A percentile compares a stretch with the other conserved stretches of the same genome.
Evolutionary conservation across 352 stramenopile species (phyloP).

Genomic region (Thalassiosira mediterranea): DNA sequence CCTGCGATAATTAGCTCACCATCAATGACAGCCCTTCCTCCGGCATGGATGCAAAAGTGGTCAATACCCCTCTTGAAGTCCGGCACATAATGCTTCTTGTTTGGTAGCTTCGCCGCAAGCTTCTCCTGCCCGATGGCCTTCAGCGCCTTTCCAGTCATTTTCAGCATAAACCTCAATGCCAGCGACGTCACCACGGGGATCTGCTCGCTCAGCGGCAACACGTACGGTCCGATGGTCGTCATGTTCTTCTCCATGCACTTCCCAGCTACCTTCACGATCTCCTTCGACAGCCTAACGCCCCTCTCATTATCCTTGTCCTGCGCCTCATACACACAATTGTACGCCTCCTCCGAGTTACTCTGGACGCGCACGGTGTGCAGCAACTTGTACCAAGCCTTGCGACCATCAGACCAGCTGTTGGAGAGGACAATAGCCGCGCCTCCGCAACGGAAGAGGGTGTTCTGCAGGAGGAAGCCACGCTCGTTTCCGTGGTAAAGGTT

Average conservation of each 20-base stretch:
- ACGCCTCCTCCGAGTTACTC: slow-evolving; percentile 79
- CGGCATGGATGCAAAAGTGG: slow-evolving; percentile 90
- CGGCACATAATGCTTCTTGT: slow-evolving; percentile 84
- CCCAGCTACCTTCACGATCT: slow-evolving; percentile 89
- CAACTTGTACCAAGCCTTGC: slow-evolving; percentile 88
- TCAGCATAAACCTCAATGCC: slow-evolving; percentile 63
- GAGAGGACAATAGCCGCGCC: slow-evolving; percentile 86
- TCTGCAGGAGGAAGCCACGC: slow-evolving; percentile 86
- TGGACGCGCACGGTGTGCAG: slow-evolving; percentile 87
- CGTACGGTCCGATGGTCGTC: slow-evolving; percentile 85
- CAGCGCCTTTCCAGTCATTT: slow-evolving; percentile 65
- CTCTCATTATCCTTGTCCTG: slow-evolving; percentile 81
- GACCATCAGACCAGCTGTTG: slow-evolving; percentile 87
- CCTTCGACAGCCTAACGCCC: slow-evolving; percentile 86
- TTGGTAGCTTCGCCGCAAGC: slow-evolving; percentile 60
- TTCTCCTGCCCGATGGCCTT: slow-evolving; percentile 53
- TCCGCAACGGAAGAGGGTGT: slow-evolving; percentile 89
- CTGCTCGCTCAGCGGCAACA: slow-evolving; percentile 87
- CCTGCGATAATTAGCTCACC: no score
- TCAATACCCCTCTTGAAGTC: slow-evolving; percentile 90
- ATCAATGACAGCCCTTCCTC: slow-evolving; percentile 86
- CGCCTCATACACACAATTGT: slow-evolving; percentile 86
- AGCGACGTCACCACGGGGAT: slow-evolving; percentile 77
- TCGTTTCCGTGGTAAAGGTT: slow-evolving; percentile 90
- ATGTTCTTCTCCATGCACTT: slow-evolving; percentile 90